Conservation (phyloP, 345 rosid genomes). For the Barbarea vulgaris region DNA sequence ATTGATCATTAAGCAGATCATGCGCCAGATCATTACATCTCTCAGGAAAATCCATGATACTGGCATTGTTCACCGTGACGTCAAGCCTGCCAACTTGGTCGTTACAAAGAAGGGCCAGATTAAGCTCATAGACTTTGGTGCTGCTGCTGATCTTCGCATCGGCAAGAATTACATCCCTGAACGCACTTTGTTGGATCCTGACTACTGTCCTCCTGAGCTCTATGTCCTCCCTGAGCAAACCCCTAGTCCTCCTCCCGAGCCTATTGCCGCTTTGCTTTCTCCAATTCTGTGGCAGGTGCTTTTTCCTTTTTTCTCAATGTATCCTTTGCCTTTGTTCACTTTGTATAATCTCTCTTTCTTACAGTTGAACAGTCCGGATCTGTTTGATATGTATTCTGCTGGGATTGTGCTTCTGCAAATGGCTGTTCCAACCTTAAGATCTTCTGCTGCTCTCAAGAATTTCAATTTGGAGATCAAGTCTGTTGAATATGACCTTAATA, state of each 20-base stretch:
- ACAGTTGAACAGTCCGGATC: conserved; percentile 95
- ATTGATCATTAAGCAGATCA: conserved; percentile 83
- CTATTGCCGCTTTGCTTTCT: conserved; percentile 86
- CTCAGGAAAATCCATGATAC: conserved; percentile 87
- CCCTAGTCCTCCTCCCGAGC: conserved; percentile 94
- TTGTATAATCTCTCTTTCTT: conserved; percentile 21
- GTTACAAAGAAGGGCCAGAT: conserved; percentile 89
- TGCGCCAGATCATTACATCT: conserved; percentile 89
- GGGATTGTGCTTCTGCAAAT: conserved; percentile 93
- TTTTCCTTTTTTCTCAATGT: not conserved
- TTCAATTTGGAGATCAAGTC: conserved; percentile 72
- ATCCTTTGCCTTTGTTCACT: not conserved
- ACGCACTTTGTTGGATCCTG: conserved; percentile 78
- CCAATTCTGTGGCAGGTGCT: conserved; percentile 90
- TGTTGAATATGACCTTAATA: conserved; percentile 62
- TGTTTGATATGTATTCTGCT: conserved; percentile 87
- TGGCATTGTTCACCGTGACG: conserved; percentile 92
- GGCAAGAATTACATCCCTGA: conserved; percentile 88
- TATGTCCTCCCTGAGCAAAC: conserved; percentile 95
- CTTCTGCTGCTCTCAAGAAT: conserved; percentile 71
- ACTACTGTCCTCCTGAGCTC: conserved; percentile 89
- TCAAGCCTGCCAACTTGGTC: conserved; percentile 90
- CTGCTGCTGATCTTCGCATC: conserved; percentile 95
- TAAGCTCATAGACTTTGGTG: conserved; percentile 96
- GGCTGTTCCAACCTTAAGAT: conserved; percentile 81